Percentiles rank a stretch among this genome's conserved stretches.
phyloP scores from a whole-genome alignment of 2,329 filamentous ascomycete genomes.

The Hypoxylon rubiginosum region DNA sequence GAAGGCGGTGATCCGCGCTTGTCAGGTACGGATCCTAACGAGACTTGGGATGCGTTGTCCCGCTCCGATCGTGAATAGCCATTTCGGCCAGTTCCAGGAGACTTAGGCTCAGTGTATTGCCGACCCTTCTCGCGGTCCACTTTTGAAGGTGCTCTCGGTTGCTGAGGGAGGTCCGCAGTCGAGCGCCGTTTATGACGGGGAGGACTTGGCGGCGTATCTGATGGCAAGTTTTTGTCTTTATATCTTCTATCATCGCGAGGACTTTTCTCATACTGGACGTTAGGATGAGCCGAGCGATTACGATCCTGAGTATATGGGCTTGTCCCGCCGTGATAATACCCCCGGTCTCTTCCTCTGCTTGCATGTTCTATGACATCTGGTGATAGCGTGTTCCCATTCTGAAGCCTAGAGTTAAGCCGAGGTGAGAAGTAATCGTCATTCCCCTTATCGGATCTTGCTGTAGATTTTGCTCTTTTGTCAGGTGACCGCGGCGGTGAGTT shows the following conservation, averaged over 20 bases:
- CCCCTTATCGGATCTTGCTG: constrained; percentile 42
- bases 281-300: constrained; percentile 41
- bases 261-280: constrained; percentile 43
- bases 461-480: constrained; percentile 47
- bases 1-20: constrained; percentile 40
- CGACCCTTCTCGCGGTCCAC: constrained; percentile 41
- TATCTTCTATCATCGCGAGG: constrained; percentile 40
- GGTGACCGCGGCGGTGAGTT: constrained; percentile 29
- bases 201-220: constrained; percentile 44
- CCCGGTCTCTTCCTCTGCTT: constrained; percentile 49
- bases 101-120: constrained; percentile 35
- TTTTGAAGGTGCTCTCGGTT: constrained; percentile 43
- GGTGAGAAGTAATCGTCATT: constrained; percentile 55
- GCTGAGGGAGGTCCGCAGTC: constrained; percentile 44
- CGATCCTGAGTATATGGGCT: constrained; percentile 41
- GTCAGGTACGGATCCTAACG: constrained; percentile 40
- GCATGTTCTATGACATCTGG: constrained; percentile 59
- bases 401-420: constrained; percentile 43
- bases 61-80: constrained; percentile 42
- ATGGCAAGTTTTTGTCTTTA: constrained; percentile 40
- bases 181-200: constrained; percentile 45
- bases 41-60: constrained; percentile 43
- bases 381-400: constrained; percentile 59
- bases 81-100: constrained; percentile 41
- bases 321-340: constrained; percentile 48